Conservation (phyloP, 352 stramenopile genomes). For the Globisporangium middletonii region DNA sequence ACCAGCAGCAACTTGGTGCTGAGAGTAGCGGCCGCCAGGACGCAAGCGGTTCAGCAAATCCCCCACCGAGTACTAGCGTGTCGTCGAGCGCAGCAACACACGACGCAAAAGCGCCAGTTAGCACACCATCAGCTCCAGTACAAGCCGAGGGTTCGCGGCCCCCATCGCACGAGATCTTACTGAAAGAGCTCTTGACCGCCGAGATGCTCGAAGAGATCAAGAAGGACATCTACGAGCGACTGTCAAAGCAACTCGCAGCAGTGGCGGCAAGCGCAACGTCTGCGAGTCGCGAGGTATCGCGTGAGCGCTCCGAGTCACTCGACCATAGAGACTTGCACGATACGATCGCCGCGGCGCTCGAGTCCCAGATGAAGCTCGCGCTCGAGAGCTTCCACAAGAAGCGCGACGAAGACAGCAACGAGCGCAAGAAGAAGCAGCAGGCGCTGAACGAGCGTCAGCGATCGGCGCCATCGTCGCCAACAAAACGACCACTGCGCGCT, state of each 20-base stretch:
- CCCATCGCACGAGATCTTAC: conserved; percentile 22
- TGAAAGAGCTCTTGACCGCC: conserved; percentile 44
- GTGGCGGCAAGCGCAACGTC: conserved; percentile 1
- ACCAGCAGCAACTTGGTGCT: too few species aligned
- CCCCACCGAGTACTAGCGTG: too few species aligned
- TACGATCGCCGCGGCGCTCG: conserved; percentile 38
- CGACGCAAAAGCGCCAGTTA: too few species aligned
- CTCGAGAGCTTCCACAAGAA: conserved; percentile 22
- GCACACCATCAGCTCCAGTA: neutral
- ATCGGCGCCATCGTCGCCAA: conserved; percentile 1
- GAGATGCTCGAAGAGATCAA: conserved; percentile 57
- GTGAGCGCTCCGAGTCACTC: conserved; percentile 7
- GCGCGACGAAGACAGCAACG: conserved; percentile 10
- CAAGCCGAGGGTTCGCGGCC: neutral
- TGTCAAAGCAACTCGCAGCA: conserved; percentile 31
- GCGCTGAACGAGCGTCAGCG: neutral
- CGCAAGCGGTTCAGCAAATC: too few species aligned
- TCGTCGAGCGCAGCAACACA: too few species aligned
- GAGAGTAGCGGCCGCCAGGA: too few species aligned
- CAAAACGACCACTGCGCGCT: conserved; percentile 4
- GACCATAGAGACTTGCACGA: conserved; percentile 34
- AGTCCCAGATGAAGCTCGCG: conserved; percentile 41
- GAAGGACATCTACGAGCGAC: conserved; percentile 49
- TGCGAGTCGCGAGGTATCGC: neutral
- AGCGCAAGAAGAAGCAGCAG: conserved; percentile 2